These are phyloP conservation scores for Trichoderma reesei DNA, from an alignment of 495 filamentous ascomycete genomes.

Conservation along the genomic window DNA sequence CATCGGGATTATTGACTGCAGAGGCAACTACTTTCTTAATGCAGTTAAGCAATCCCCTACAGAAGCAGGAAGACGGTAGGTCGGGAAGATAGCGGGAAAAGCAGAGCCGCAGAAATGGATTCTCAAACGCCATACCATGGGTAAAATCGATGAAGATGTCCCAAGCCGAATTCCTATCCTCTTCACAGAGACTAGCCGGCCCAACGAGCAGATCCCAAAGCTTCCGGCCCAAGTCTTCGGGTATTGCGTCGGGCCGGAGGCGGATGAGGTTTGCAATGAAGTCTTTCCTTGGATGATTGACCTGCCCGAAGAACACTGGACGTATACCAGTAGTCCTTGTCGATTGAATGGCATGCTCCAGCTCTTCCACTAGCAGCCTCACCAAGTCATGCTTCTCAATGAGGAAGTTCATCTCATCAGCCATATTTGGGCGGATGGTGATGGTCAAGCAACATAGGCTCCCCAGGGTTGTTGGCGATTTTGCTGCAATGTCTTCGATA, in stretches of 20 bases:
- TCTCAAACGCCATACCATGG: slow-evolving; percentile 35
- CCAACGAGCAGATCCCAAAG: slow-evolving; percentile 64
- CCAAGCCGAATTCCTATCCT: slow-evolving; percentile 56
- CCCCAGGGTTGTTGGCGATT: slow-evolving; percentile 40
- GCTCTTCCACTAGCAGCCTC: slow-evolving; percentile 37
- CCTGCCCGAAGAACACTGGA: slow-evolving; percentile 28
- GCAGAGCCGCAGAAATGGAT: slow-evolving; percentile 57
- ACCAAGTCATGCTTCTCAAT: slow-evolving; percentile 36
- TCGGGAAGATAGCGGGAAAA: slow-evolving; percentile 55
- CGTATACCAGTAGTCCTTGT: slow-evolving; percentile 26
- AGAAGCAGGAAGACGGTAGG: slow-evolving; percentile 55
- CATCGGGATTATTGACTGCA: slow-evolving; percentile 26
- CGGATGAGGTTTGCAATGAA: slow-evolving; percentile 49
- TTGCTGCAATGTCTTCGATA: slow-evolving; percentile 36
- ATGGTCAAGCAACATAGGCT: slow-evolving; percentile 62
- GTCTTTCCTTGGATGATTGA: slow-evolving; percentile 44
- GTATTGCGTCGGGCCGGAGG: slow-evolving; percentile 49
- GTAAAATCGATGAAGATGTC: slow-evolving; percentile 47
- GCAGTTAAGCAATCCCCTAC: slow-evolving; percentile 56
- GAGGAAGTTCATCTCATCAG: slow-evolving; percentile 26
- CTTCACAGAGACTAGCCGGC: slow-evolving; percentile 40
- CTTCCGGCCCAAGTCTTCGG: slow-evolving; percentile 46
- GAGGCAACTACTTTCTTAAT: slow-evolving; percentile 39
- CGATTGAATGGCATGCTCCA: slow-evolving; percentile 31
- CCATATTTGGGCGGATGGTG: slow-evolving; percentile 35